Evolutionary conservation across 768 basidiomycete species (phyloP).

Genomic region (Cystofilobasidium macerans): DNA sequence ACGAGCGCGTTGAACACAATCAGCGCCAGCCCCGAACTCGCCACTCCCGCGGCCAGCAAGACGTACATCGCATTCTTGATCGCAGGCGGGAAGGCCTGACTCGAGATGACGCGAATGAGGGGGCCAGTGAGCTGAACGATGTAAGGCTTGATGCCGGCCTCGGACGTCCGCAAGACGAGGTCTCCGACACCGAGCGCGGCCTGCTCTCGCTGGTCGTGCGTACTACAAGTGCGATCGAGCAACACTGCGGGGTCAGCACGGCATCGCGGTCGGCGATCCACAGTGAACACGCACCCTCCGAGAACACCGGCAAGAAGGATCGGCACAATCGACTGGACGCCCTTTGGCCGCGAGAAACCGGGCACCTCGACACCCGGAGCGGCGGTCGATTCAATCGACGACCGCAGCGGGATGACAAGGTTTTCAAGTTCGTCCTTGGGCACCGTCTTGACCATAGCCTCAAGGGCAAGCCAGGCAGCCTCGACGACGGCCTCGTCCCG

Average conservation of each 20-base stretch:
- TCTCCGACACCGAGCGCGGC: conserved; percentile 96
- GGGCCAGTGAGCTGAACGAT: conserved; percentile 93
- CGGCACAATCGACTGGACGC: conserved; percentile 69
- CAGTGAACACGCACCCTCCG: conserved; percentile 12
- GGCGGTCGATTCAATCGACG: conserved; percentile 76
- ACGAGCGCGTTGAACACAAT: not conserved
- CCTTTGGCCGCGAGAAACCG: conserved; percentile 70
- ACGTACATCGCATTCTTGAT: conserved; percentile 75
- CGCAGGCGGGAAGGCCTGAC: conserved; percentile 64
- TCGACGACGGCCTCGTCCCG: conserved; percentile 47
- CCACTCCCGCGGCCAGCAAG: not conserved
- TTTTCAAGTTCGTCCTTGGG: conserved; percentile 89
- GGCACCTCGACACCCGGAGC: conserved; percentile 65
- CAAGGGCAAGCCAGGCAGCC: conserved; percentile 71
- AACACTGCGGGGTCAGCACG: not conserved
- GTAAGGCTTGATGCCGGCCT: conserved; percentile 78
- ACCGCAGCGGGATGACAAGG: conserved; percentile 74
- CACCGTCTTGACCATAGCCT: conserved; percentile 74
- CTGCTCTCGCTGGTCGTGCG: conserved; percentile 50
- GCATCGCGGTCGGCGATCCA: no score
- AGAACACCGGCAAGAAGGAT: conserved; percentile 56
- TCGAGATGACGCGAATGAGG: conserved; percentile 83
- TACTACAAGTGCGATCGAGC: not conserved
- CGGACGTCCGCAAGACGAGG: conserved; percentile 77
- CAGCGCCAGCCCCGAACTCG: not conserved